phyloP scores from a whole-genome alignment of 352 stramenopile genomes.

The Phytophthora megakarya region DNA sequence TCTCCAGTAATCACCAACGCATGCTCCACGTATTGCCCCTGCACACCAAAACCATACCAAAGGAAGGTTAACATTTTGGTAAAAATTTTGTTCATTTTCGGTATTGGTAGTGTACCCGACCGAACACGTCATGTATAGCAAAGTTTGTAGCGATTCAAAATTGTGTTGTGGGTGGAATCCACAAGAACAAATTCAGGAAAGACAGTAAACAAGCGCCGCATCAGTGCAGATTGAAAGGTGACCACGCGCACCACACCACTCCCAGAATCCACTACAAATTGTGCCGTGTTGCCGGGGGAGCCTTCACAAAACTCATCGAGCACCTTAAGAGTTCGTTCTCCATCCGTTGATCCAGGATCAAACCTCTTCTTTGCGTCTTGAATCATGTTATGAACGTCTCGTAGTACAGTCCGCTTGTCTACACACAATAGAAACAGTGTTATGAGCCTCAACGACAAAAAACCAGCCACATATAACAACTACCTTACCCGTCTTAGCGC shows the following conservation, averaged over 20 bases:
- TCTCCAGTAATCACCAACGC: not conserved
- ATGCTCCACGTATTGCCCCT: not conserved
- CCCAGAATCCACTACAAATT: conserved; percentile 2
- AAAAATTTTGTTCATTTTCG: not conserved
- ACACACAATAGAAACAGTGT: too few species aligned
- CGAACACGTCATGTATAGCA: not conserved
- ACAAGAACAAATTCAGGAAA: conserved; percentile 19
- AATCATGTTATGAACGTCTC: conserved; percentile 13
- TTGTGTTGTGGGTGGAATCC: conserved; percentile 13
- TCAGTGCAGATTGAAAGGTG: not conserved
- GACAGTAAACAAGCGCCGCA: conserved; percentile 7
- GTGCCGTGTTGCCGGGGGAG: not conserved
- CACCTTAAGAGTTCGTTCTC: not conserved
- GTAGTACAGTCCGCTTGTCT: not conserved
- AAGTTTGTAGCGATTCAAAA: conserved; percentile 14
- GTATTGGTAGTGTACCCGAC: too few species aligned
- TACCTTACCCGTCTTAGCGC: too few species aligned
- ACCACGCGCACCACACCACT: not conserved
- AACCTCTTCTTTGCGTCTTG: not conserved
- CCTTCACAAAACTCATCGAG: conserved; percentile 10
- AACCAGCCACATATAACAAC: too few species aligned
- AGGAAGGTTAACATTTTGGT: too few species aligned
- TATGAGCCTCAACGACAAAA: too few species aligned
- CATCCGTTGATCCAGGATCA: not conserved
- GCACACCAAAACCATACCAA: not conserved